Evolutionary conservation across 2,329 filamentous ascomycete species (phyloP).

Genomic region (Penicillium sp.): DNA sequence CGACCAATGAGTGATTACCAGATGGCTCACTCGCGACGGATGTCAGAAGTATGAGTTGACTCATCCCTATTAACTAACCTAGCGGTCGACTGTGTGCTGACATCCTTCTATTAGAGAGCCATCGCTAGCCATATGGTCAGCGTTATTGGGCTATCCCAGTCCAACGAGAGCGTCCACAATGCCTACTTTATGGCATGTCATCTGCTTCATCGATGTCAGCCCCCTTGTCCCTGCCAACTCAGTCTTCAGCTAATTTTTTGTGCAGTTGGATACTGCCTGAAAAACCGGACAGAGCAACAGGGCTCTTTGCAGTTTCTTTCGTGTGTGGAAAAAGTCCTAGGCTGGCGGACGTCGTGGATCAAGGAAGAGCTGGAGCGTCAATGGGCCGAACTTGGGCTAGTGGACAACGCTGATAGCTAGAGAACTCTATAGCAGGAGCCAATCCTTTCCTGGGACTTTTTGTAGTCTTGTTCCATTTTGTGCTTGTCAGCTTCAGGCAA

Average conservation of each 20-base stretch:
- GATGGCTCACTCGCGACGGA: constrained; percentile 26
- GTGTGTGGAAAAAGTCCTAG: constrained; percentile 30
- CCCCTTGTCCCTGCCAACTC: not conserved
- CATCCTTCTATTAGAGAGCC: constrained; percentile 20
- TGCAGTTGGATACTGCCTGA: constrained; percentile 36
- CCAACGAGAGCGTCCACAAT: constrained; percentile 38
- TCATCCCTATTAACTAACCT: not conserved
- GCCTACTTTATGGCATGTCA: constrained; percentile 39
- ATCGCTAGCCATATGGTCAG: constrained; percentile 32
- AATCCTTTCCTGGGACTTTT: no score
- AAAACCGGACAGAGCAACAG: constrained; percentile 28
- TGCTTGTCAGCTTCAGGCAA: not conserved
- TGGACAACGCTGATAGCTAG: constrained; percentile 12
- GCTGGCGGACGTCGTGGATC: constrained; percentile 38
- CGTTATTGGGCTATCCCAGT: constrained; percentile 35
- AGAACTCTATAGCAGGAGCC: not conserved
- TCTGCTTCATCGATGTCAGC: constrained; percentile 35
- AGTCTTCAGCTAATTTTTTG: not conserved
- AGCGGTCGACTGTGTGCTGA: not conserved
- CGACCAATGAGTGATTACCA: constrained; percentile 29
- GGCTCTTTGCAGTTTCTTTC: constrained; percentile 32
- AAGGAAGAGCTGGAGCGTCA: constrained; percentile 29
- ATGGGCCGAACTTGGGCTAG: constrained; percentile 30
- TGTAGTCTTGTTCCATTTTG: not conserved
- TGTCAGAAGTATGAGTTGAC: constrained; percentile 28